Base-by-base conservation (phyloP, 1,284 basidiomycete genomes). In the Calocybe gambosa region DNA sequence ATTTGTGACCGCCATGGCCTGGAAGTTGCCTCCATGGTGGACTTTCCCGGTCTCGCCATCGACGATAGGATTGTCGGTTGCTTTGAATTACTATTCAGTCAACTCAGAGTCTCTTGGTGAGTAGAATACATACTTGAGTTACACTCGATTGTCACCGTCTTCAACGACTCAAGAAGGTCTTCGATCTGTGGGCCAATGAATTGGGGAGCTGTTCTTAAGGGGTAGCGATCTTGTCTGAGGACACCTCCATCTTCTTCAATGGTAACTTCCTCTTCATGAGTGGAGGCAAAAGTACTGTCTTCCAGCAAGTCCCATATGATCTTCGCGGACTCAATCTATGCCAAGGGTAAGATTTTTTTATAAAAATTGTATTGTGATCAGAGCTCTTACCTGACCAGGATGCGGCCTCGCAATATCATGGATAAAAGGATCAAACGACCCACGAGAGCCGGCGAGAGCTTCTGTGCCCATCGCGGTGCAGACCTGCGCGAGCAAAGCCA, bases 151-250 rank as follows among this genome's bases (percentile, higher is more conserved):
- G 80, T 80, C 16, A 93, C 68, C 1, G 80, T 75, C 8, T 74
- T 68, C 42, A 82, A 70, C 1, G 89, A 78, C 25, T 74, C 67
- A 7, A 89, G 69, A 43, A 93, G 74, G 55, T 91, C 89, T 62
- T 93, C 89, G 36, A 93, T 72, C 58, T 90, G 86, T 1, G 91
- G 91, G 3, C 91, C 91, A 39, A 93, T 68, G 73, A 89, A 93
- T 62, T 92, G 89, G 9, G 89, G 86, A 0, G 88, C 71, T 1
- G 89, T 91, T 36, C 89, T 77, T 33, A 93, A 70, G 3, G 91
- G 82, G 63, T 94, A 94, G 10, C 89, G 77, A 55, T 91, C 89
- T 66, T 91, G 87, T 39, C 77, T 70, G 16, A 83, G 68, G 26
- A 65, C 65, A 18, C 76, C 77, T 39, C 70, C 69, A 54, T 84